Evolutionary conservation across 306 rosid genomes (phyloP), one percentile per base, ranked within the genome.

Genomic region (Luffa aegyptiaca): DNA sequence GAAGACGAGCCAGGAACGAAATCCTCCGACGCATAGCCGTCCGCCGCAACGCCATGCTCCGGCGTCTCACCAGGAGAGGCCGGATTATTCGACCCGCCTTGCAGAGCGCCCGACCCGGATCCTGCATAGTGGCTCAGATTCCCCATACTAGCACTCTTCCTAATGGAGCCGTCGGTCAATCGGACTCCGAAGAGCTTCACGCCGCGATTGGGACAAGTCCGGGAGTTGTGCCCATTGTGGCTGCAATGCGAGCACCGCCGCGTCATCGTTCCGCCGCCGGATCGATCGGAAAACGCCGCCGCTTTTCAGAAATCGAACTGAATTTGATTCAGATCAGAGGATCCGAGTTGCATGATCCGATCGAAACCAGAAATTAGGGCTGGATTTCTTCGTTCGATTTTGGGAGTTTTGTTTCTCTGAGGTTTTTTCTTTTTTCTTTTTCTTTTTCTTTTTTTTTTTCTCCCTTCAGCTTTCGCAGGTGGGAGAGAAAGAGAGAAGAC

Each of bases 141-240:
- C 11, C 99, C 99, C 99, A 95, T 93, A 41, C 99, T 95, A 8
- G 94, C 99, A 57, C 99, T 95, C 90, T 95, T 95, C 76, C 96
- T 86, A 87, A 95, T 95, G 78, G 92, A 91, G 41, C 99, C 98
- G 57, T 95, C 98, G 14, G 97, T 95, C 84, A 95, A 85, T 56
- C 98, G 87, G 52, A 95, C 98, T 16, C 98, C 98, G 39, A 95
- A 95, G 0, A 95, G 86, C 90, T 95, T 95, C 39, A 95, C 98
- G 18, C 97, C 98, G 0, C 97, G 98, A 78, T 95, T 92, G 10
- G 97, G 98, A 51, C 98, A 95, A 0, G 98, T 95, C 81, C 98
- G 85, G 4, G 98, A 92, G 85, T 95, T 95, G 86, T 95, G 98
- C 13, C 98, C 98, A 87, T 92, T 92, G 87, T 92, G 91, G 88